These are phyloP conservation scores for Aspergillus glaucus DNA, from an alignment of 2,329 filamentous ascomycete genomes.

Conservation along the genomic window DNA sequence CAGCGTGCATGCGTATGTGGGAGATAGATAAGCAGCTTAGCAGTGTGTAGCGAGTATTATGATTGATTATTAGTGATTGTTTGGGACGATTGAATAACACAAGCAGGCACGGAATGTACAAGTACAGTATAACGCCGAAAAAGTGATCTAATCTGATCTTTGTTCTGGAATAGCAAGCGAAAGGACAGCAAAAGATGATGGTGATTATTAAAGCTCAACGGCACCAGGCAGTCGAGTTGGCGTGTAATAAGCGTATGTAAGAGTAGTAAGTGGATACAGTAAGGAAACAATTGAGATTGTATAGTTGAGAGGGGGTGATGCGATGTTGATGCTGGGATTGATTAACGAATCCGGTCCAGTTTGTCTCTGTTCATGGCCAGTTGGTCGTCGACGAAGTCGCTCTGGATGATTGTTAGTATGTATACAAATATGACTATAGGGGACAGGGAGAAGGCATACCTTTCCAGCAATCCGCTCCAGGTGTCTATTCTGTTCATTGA, in stretches of 20 bases:
- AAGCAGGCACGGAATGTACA: not conserved
- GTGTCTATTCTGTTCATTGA: constrained; percentile 69
- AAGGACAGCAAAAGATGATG: not conserved
- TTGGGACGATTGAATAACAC: too few species aligned
- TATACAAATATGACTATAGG: not conserved
- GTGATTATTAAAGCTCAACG: constrained; percentile 12
- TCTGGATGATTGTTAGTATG: constrained; percentile 46
- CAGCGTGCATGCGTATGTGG: too few species aligned
- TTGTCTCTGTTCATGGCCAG: constrained; percentile 71
- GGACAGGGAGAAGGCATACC: constrained; percentile 43
- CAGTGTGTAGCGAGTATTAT: too few species aligned
- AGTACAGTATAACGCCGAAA: not conserved
- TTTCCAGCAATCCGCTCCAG: constrained; percentile 73
- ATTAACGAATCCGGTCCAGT: constrained; percentile 51
- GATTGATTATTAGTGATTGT: too few species aligned
- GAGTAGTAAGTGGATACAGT: too few species aligned
- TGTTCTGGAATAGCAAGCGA: not conserved
- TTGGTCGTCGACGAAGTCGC: constrained; percentile 74
- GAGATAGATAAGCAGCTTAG: too few species aligned
- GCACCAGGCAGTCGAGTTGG: constrained; percentile 23
- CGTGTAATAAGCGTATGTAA: not conserved
- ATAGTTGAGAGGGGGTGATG: too few species aligned
- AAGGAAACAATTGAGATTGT: too few species aligned
- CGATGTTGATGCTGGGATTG: too few species aligned
- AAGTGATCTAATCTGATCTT: too few species aligned